Base-by-base conservation (phyloP, 169 alveolate species). In the Eimeria acervulina region DNA sequence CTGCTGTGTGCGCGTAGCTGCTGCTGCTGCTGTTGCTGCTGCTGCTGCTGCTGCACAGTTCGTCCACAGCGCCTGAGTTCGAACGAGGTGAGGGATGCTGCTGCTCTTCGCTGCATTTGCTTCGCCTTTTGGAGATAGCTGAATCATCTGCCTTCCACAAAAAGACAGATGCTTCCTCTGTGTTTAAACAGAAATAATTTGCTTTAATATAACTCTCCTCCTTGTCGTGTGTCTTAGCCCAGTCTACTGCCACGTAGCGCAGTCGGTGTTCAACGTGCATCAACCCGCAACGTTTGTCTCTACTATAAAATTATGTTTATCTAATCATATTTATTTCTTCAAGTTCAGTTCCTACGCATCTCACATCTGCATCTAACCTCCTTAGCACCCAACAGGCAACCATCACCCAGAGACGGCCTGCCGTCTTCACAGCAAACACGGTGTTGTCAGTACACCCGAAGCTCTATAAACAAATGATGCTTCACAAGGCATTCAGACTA, bases 1-100 rank as follows among this genome's bases (percentile, higher is more conserved):
- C 74, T 63, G 38, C 74, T 63, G 74, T 63, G 74, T 63, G 74
- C 36, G 74, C 74, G 74, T 6, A 4, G 74, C 74, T 63, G 74
- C 74, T 63, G 74, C 74, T 63, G 74, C 74, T 63, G 74, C 74
- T 63, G 66, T 26, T 55, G 66, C 66, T 55, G 74, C 33, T 63
- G 74, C 74, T 63, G 74, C 74, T 63, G 74, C 74, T 63, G 74
- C 68, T 59, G 68, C 74, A n/a, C 38, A 63, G 38, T 63, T 38
- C 13, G 74, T 63, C 33, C 19, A n/a, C 74, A 63, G 74, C 74
- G 74, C 74, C 68, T 59, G 68, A 59, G 68, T 59, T 59, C 68
- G 68, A 59, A 59, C 19, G n/a, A 4, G 19, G 21, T n/a, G 68
- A 59, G 19, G 8, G n/a, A 4, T 13, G 21, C 21, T 26, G 8